Conservation (phyloP, 192 early-diverging fungal species). For the Umbelopsis sp. region DNA sequence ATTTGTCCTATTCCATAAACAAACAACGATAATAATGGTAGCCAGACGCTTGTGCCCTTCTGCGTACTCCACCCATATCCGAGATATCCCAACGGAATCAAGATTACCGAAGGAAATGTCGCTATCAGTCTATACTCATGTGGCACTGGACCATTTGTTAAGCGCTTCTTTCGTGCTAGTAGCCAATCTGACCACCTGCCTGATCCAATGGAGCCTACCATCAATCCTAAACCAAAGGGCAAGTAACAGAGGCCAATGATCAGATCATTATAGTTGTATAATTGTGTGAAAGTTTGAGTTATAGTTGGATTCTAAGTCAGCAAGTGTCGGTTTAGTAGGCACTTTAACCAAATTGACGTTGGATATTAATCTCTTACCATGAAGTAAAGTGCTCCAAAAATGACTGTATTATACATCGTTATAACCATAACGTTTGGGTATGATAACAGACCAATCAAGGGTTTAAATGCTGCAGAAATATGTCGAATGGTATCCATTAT, state of each 20-base stretch:
- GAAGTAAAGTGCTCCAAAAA: slow-evolving; percentile 23
- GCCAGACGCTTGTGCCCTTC: background rate
- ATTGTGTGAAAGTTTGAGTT: slow-evolving; percentile 15
- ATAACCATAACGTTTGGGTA: slow-evolving; percentile 18
- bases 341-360: too few species aligned
- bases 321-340: background rate
- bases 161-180: background rate
- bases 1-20: slow-evolving; percentile 26
- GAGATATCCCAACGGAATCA: slow-evolving; percentile 22
- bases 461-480: slow-evolving; percentile 5
- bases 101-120: slow-evolving; percentile 6
- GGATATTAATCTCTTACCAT: background rate
- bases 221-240: slow-evolving; percentile 18
- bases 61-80: slow-evolving; percentile 24
- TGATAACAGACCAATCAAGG: background rate
- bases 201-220: slow-evolving; percentile 19
- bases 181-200: slow-evolving; percentile 19
- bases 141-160: background rate
- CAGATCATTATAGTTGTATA: slow-evolving; percentile 9
- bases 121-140: slow-evolving; percentile 13
- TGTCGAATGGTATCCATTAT: background rate
- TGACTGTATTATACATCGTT: slow-evolving; percentile 18
- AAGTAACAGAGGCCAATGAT: slow-evolving; percentile 24
- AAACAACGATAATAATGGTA: slow-evolving; percentile 15
- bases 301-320: slow-evolving; percentile 21